phyloP scores from a whole-genome alignment of 2,329 filamentous ascomycete genomes.

The Claviceps sp. region DNA sequence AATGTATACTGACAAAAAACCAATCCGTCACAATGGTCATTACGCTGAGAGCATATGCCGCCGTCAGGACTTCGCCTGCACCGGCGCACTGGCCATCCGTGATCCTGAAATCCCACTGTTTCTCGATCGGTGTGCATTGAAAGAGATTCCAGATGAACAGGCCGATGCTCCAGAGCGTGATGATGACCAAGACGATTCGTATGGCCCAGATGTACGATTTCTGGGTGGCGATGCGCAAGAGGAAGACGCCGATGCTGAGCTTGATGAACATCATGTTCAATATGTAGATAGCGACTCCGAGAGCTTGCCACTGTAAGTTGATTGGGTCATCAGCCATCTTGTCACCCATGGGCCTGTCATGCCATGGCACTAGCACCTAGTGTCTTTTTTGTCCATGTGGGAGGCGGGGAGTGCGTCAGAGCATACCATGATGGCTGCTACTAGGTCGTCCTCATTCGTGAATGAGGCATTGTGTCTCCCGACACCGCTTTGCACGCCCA shows the following conservation, averaged over 20 bases:
- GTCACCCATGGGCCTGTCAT: background rate
- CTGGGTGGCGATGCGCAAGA: slow-evolving; percentile 32
- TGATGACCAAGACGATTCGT: slow-evolving; percentile 29
- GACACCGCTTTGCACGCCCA: slow-evolving; percentile 28
- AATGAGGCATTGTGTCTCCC: slow-evolving; percentile 35
- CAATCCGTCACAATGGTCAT: slow-evolving; percentile 41
- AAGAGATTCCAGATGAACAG: slow-evolving; percentile 40
- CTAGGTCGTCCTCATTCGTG: slow-evolving; percentile 21
- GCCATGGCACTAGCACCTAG: background rate
- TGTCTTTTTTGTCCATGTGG: background rate
- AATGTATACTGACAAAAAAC: slow-evolving; percentile 28
- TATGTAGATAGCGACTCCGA: slow-evolving; percentile 36
- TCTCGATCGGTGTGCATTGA: slow-evolving; percentile 35
- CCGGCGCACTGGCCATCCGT: slow-evolving; percentile 28
- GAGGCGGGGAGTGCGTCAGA: background rate
- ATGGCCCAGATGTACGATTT: slow-evolving; percentile 35
- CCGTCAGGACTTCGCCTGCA: slow-evolving; percentile 28
- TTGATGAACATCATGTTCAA: slow-evolving; percentile 44
- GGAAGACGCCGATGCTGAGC: slow-evolving; percentile 39
- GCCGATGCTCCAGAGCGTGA: slow-evolving; percentile 31
- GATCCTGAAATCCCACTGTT: slow-evolving; percentile 41
- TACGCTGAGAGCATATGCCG: slow-evolving; percentile 37
- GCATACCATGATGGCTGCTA: slow-evolving; percentile 32
- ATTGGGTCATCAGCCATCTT: background rate
- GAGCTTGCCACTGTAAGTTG: slow-evolving; percentile 31